Evolutionary conservation across 192 early-diverging fungal genomes (phyloP), one percentile per base, ranked within the genome.

Genomic region (Backusella mclennaniae): DNA sequence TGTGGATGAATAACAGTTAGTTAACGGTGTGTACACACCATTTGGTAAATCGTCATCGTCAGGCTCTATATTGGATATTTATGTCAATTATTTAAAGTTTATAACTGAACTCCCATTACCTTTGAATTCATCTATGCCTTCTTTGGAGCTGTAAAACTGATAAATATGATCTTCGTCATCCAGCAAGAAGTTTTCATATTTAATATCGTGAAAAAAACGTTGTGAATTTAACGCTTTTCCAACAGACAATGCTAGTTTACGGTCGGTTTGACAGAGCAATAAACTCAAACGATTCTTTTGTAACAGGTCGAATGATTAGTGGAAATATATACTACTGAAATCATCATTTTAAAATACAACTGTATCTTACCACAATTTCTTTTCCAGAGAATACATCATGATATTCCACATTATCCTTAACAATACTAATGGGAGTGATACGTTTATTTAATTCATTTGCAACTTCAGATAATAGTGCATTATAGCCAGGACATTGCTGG

Each of bases 1-100:
- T 0, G 95, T 97, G 0, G 95, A 93, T 23, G 96, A 98, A 82
- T 98, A 99, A 80, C 97, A 99, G 73, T 93, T 92, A 0, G 97
- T 92, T 72, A 98, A 83, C 35, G 93, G 86, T 0, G 94, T 96
- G 85, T 97, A 96, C 0, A 99, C 91, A 31, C 97, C 97, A 73
- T 90, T 93, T 29, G 92, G 90, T 1, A 89, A 53, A 69, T 86
- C 70, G 9, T 29, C 26, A 3, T 17, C 9, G 17, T 49, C 23
- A 44, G 42, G 29, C 29, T 71, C 70, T 71, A 44, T 6, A 63
- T 29, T 63, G 23, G 3, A 29, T 23, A 63, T 26, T 63, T 12
- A 29, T 63, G 26, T 63, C 4, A 63, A 29, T 29, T 29, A 9
- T 63, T 12, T 63, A 63, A 63, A 12, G n/a, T 29, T 23, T 29